These are phyloP conservation scores for Podospora bellae-mahoneyi DNA, from an alignment of 495 filamentous ascomycete genomes.

Conservation along the genomic window DNA sequence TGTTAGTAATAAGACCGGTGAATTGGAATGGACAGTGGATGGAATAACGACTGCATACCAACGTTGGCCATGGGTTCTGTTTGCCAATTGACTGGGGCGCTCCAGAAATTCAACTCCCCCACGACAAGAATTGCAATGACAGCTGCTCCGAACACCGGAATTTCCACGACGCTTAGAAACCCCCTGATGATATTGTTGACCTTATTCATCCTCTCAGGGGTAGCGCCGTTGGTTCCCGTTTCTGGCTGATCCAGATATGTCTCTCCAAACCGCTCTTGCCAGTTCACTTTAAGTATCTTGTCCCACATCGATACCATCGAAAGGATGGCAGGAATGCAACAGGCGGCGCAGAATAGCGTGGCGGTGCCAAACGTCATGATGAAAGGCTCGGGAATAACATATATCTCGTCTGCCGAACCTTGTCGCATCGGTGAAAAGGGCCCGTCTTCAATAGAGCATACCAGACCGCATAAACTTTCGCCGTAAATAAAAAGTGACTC, in stretches of 20 bases:
- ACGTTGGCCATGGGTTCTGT: slow-evolving; percentile 55
- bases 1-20: slow-evolving; percentile 18
- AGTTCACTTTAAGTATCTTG: slow-evolving; percentile 57
- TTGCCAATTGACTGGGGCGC: slow-evolving; percentile 45
- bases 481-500: slow-evolving; percentile 39
- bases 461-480: slow-evolving; percentile 38
- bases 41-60: slow-evolving; percentile 37
- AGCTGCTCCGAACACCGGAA: slow-evolving; percentile 52
- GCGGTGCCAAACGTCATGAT: slow-evolving; percentile 51
- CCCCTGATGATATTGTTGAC: slow-evolving; percentile 44
- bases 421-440: slow-evolving; percentile 50
- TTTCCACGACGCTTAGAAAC: slow-evolving; percentile 48
- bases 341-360: slow-evolving; percentile 55
- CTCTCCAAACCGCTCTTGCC: slow-evolving; percentile 41
- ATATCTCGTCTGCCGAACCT: slow-evolving; percentile 51
- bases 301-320: slow-evolving; percentile 56
- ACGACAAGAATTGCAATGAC: slow-evolving; percentile 53
- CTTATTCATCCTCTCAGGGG: slow-evolving; percentile 44
- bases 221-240: slow-evolving; percentile 52
- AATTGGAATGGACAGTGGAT: neutral
- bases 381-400: slow-evolving; percentile 52
- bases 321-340: slow-evolving; percentile 57
- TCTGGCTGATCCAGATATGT: slow-evolving; percentile 41
- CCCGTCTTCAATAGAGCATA: slow-evolving; percentile 38
- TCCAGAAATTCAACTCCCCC: slow-evolving; percentile 60